phyloP scores from a whole-genome alignment of 2,329 filamentous ascomycete genomes.

The Penicillium thymicola region DNA sequence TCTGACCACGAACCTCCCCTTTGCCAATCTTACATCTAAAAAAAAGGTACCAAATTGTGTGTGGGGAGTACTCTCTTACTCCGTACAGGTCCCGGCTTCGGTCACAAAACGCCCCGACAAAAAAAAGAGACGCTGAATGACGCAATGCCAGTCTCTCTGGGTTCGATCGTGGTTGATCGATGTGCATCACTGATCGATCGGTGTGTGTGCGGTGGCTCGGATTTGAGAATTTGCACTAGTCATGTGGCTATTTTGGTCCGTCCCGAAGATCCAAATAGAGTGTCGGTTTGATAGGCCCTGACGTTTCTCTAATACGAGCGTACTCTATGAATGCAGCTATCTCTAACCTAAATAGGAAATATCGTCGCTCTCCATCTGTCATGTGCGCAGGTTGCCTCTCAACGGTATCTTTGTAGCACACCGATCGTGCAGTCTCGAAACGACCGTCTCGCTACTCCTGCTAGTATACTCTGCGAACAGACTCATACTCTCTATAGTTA shows the following conservation, averaged over 20 bases:
- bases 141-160: constrained; percentile 1
- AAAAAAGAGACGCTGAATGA: constrained; percentile 11
- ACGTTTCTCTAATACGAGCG: constrained; percentile 5
- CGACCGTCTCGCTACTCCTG: neutral
- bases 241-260: constrained; percentile 3
- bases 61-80: neutral
- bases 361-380: neutral
- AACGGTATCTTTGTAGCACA: constrained; percentile 2
- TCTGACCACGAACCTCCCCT: constrained; percentile 10
- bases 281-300: constrained; percentile 12
- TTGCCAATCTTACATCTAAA: neutral
- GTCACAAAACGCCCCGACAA: neutral
- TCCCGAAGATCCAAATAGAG: constrained; percentile 25
- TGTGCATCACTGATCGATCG: constrained; percentile 24
- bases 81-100: neutral
- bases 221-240: constrained; percentile 8
- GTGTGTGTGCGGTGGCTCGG: constrained; percentile 4
- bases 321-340: neutral
- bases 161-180: constrained; percentile 20
- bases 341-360: neutral
- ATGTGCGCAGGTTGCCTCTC: constrained; percentile 1
- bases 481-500: neutral
- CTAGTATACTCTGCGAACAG: neutral
- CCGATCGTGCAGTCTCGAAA: neutral
- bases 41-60: neutral